phyloP scores from a whole-genome alignment of 208 protist species.

The Giardia duodenalis region DNA sequence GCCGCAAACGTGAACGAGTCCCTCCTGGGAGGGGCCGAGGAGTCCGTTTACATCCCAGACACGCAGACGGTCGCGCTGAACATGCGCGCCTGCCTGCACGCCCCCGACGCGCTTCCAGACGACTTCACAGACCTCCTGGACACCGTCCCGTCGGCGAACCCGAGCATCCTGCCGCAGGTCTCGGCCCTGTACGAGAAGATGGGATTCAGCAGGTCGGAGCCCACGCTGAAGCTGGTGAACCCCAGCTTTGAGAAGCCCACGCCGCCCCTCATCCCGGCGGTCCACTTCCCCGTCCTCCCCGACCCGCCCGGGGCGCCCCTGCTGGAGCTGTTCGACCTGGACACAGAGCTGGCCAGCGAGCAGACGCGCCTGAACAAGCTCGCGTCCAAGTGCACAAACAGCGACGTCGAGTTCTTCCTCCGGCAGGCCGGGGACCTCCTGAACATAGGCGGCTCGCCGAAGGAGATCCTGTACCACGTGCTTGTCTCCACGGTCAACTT shows the following conservation, averaged over 20 bases:
- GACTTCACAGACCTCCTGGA: slow-evolving; percentile 10
- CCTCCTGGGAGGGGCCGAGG: background rate
- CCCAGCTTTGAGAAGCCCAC: slow-evolving; percentile 21
- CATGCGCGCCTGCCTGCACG: slow-evolving; percentile 16
- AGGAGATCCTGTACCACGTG: slow-evolving; percentile 17
- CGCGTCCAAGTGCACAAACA: background rate
- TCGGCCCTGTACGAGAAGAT: slow-evolving; percentile 15
- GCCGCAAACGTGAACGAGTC: background rate
- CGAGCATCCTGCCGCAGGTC: background rate
- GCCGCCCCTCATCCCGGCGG: slow-evolving; percentile 9
- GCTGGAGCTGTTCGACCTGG: slow-evolving; percentile 18
- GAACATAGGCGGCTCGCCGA: background rate
- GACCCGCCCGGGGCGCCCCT: background rate
- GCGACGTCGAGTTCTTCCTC: slow-evolving; percentile 5
- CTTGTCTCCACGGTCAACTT: background rate
- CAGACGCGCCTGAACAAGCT: background rate
- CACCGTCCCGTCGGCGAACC: background rate
- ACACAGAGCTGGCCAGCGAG: slow-evolving; percentile 7
- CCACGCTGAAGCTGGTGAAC: slow-evolving; percentile 20
- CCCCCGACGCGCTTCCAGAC: slow-evolving; percentile 4
- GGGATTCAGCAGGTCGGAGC: background rate
- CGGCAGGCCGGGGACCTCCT: background rate
- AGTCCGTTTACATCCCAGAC: slow-evolving; percentile 7
- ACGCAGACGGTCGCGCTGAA: background rate
- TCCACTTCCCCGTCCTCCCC: background rate